These are phyloP conservation scores for Diaporthe citrichinensis DNA, from an alignment of 2,329 filamentous ascomycete genomes.

Conservation along the genomic window DNA sequence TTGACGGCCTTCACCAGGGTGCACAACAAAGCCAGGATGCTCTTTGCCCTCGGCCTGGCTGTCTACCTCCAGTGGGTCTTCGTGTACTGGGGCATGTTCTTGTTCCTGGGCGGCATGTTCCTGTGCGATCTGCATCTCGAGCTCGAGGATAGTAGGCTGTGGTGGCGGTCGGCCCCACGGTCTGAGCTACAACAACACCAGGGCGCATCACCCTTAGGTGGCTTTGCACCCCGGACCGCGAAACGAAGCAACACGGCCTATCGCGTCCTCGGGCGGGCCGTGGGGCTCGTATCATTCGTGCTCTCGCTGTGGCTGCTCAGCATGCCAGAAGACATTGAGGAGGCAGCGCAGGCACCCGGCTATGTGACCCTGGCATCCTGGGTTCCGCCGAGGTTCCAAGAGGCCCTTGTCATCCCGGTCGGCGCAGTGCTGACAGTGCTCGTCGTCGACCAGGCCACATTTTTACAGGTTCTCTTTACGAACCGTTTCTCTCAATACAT, in stretches of 20 bases:
- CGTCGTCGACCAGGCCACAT: slow-evolving; percentile 31
- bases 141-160: slow-evolving; percentile 37
- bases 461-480: slow-evolving; percentile 38
- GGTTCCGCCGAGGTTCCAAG: slow-evolving; percentile 9
- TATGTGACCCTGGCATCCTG: neutral
- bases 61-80: slow-evolving; percentile 46
- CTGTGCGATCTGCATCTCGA: slow-evolving; percentile 49
- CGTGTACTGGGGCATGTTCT: slow-evolving; percentile 47
- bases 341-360: neutral
- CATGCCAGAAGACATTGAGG: slow-evolving; percentile 28
- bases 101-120: slow-evolving; percentile 52
- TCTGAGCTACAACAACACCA: neutral
- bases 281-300: slow-evolving; percentile 28
- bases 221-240: neutral
- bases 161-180: neutral
- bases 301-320: slow-evolving; percentile 37
- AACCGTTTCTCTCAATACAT: slow-evolving; percentile 41
- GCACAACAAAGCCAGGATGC: slow-evolving; percentile 44
- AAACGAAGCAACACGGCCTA: neutral
- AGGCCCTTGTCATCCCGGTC: slow-evolving; percentile 23
- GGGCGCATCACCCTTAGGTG: neutral
- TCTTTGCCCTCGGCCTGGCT: slow-evolving; percentile 42
- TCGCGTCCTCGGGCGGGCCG: neutral
- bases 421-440: slow-evolving; percentile 36
- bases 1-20: slow-evolving; percentile 50